Percentiles rank a stretch among this genome's conserved stretches.
These are phyloP conservation scores for Rhynchospora pubera DNA, from an alignment of 176 grass and related monocot genomes.

Conservation along the genomic window DNA sequence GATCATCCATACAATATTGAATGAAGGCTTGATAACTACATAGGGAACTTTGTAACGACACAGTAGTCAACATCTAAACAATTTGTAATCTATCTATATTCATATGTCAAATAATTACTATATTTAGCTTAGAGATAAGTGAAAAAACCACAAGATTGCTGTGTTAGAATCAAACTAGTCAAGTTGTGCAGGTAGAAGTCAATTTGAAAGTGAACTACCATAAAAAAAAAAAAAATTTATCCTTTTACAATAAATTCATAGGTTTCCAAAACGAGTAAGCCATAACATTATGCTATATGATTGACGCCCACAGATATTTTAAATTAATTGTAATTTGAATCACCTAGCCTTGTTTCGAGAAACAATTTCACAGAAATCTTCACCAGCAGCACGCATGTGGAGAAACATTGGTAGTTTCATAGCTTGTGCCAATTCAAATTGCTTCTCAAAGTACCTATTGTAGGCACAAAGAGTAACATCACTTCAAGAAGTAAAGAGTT, in stretches of 20 bases:
- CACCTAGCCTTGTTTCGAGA: slow-evolving; percentile 64
- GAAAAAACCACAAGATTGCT: background rate
- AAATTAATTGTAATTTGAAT: background rate
- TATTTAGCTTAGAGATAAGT: background rate
- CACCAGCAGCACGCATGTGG: slow-evolving; percentile 91
- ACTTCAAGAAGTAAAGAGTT: background rate
- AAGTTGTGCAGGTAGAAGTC: background rate
- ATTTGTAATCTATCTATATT: background rate
- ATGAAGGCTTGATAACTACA: background rate
- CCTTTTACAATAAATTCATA: background rate
- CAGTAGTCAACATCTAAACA: background rate
- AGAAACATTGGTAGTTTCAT: slow-evolving; percentile 96
- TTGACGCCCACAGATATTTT: background rate
- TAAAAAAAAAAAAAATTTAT: background rate
- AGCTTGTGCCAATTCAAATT: slow-evolving; percentile 84
- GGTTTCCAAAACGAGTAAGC: background rate
- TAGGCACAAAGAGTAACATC: background rate
- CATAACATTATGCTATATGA: background rate
- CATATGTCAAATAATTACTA: background rate
- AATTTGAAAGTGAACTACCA: background rate
- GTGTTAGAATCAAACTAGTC: background rate
- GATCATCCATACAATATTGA: background rate
- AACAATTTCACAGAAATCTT: slow-evolving; percentile 86
- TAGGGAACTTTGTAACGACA: too few relatives aligned
- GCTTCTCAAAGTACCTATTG: slow-evolving; percentile 82